Percentiles rank a stretch among this genome's conserved stretches.
Conservation (phyloP, 805 yeast species). For the Ogataea henricii region DNA sequence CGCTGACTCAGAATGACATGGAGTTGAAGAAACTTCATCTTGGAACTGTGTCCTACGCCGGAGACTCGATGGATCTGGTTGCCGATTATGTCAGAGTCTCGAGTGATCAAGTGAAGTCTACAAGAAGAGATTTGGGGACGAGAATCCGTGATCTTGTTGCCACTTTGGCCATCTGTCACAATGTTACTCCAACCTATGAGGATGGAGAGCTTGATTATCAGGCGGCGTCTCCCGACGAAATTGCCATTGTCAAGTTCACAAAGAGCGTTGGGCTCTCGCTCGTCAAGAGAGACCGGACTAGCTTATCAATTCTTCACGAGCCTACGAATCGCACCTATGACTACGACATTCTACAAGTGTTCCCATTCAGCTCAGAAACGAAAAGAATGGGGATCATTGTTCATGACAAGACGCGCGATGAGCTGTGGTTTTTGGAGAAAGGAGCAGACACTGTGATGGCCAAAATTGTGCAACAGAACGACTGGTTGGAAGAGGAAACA, state of each 20-base stretch:
- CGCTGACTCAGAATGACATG: constrained; percentile 97
- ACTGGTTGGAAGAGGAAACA: constrained; percentile 98
- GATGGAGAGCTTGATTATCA: constrained; percentile 80
- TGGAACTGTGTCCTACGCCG: constrained; percentile 90
- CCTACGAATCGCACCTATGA: constrained; percentile 51
- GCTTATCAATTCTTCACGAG: constrained; percentile 67
- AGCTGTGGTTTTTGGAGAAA: constrained; percentile 82
- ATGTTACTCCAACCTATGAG: constrained; percentile 91
- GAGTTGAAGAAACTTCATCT: constrained; percentile 89
- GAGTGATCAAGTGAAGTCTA: constrained; percentile 33
- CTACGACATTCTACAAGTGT: constrained; percentile 74
- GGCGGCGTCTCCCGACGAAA: constrained; percentile 98
- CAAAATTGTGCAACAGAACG: constrained; percentile 77
- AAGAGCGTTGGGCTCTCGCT: constrained; percentile 82
- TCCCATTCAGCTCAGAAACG: constrained; percentile 94
- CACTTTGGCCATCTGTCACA: constrained; percentile 92
- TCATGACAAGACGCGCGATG: constrained; percentile 60
- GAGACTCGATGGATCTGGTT: constrained; percentile 90
- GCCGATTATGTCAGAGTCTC: constrained; percentile 55
- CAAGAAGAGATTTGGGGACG: constrained; percentile 69
- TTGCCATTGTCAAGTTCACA: constrained; percentile 93
- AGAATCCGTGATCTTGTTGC: constrained; percentile 79
- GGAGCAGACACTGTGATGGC: constrained; percentile 98
- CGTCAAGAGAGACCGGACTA: constrained; percentile 77
- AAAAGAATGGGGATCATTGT: constrained; percentile 95